Evolutionary conservation across 2,329 filamentous ascomycete species (phyloP), one percentile per base, ranked within the genome.

Genomic region (Calonectria henricotiae): DNA sequence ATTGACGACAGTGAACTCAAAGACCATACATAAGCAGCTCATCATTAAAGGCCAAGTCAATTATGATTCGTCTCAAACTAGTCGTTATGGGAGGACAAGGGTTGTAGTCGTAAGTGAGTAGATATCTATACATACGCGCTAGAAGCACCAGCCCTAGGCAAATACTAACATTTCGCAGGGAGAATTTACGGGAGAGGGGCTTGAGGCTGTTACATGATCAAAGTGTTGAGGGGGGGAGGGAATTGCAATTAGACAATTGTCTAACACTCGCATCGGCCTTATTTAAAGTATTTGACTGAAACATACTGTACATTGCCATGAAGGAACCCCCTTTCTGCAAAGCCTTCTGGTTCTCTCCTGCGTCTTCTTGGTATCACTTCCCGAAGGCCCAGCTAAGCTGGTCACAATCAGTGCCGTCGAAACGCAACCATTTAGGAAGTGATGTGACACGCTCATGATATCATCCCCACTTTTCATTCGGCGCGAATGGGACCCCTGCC

Each of bases 401-500:
- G 51, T 25, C 30, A 55, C 37, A 37, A 3, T 32, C 23, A 12
- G 35, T 25, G 20, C 32, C 37, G n/a, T 11, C 4, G 20, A 58
- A 37, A 39, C 51, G 51, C 35, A 47, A 39, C 12, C 44, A 4
- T 17, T 35, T 17, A 12, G 25, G 27, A 32, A 55, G 43, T 68
- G 54, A 62, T 55, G 62, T 66, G 62, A 64, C 62, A 62, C 51
- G 69, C 66, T 58, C 70, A 60, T 60, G 67, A 71, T 65, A 65
- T 75, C 74, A 76, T 75, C 68, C 67, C 72, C 75, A 67, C 65
- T 63, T 37, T 68, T 51, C 37, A 15, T 27, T 23, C 27, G 49
- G 37, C 37, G 30, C 39, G 30, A 72, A 64, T 32, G 43, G 9
- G 20, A 49, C 41, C 32, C 39, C 39, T 58, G 43, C 23, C 27